Evolutionary conservation across 371 early-diverging fungal genomes (phyloP).

Genomic region (Mucor irregularis): DNA sequence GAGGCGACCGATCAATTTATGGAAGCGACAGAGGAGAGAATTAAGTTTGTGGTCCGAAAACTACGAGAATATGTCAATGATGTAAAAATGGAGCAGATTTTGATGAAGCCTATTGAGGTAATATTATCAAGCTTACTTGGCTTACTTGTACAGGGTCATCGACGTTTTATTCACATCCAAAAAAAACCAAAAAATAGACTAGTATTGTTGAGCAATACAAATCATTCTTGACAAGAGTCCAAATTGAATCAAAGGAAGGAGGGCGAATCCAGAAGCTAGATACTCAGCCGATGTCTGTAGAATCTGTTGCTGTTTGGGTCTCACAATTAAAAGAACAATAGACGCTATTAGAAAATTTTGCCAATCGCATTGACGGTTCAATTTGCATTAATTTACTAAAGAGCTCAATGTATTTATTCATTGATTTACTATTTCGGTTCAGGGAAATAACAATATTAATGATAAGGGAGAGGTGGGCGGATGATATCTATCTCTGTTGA

Average conservation of each 20-base stretch:
- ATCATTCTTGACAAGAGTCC: constrained; percentile 58
- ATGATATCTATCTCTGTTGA: too few species aligned
- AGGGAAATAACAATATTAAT: neutral
- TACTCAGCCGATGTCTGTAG: constrained; percentile 14
- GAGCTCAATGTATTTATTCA: too few species aligned
- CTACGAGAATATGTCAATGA: constrained; percentile 76
- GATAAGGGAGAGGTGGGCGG: neutral
- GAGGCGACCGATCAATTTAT: constrained; percentile 50
- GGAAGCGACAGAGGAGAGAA: constrained; percentile 52
- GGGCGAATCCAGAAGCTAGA: constrained; percentile 15
- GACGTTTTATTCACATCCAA: too few species aligned
- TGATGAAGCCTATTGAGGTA: constrained; percentile 75
- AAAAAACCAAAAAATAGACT: constrained; percentile 36
- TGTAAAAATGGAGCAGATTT: constrained; percentile 69
- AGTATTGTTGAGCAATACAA: constrained; percentile 72
- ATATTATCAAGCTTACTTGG: neutral
- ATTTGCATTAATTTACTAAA: neutral
- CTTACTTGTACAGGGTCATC: too few species aligned
- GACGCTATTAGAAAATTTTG: neutral
- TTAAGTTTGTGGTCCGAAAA: constrained; percentile 56
- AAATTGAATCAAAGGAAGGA: constrained; percentile 50
- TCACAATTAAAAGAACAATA: constrained; percentile 22
- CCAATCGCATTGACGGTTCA: neutral
- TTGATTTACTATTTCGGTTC: neutral
- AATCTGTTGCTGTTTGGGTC: constrained; percentile 25